Evolutionary conservation across 306 rosid species (phyloP), one percentile per base, ranked within the genome.

Genomic region (Cicer chorassanicum): DNA sequence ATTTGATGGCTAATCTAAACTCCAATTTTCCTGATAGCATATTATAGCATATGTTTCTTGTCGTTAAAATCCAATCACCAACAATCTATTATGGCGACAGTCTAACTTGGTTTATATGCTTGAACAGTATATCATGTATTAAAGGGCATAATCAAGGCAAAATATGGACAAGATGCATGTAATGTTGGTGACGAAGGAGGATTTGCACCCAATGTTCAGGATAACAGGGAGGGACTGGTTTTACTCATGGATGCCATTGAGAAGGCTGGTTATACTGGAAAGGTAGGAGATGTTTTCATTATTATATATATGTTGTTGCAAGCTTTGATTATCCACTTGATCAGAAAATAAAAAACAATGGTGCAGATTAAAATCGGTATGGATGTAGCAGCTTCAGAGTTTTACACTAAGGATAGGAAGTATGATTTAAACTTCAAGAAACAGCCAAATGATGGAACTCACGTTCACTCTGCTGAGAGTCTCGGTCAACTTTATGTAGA

Each of bases 141-240:
- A 50, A 94, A 90, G 95, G 99, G 96, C 54, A 92, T 94, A 73
- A 94, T 94, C 83, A 94, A 94, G 83, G 88, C 87, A 61, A 94
- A 94, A 77, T 94, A 94, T 66, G 99, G 99, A 70, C 99, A 92
- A 86, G 99, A 94, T 84, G 99, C 99, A 73, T 94, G 99, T 80
- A 94, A 94, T 80, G 97, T 92, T 19, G 99, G 99, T 68, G 99
- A 94, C 49, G 99, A 94, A 86, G 99, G 99, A 18, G 99, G 99
- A 14, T 94, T 94, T 84, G 99, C 99, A 64, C 99, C 99, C 65
- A 94, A 85, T 82, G 99, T 94, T 68, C 99, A 94, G 82, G 99
- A 94, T 81, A 94, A 90, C 63, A 89, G 96, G 78, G 99, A 94
- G 79, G 99, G 99, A 16, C 76, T 94, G 74, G 89, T 92, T 75